A percentile compares a stretch with the other conserved stretches of the same genome.
Evolutionary conservation across 768 basidiomycete genomes (phyloP).

Genomic region (Lyophyllum shimeji): DNA sequence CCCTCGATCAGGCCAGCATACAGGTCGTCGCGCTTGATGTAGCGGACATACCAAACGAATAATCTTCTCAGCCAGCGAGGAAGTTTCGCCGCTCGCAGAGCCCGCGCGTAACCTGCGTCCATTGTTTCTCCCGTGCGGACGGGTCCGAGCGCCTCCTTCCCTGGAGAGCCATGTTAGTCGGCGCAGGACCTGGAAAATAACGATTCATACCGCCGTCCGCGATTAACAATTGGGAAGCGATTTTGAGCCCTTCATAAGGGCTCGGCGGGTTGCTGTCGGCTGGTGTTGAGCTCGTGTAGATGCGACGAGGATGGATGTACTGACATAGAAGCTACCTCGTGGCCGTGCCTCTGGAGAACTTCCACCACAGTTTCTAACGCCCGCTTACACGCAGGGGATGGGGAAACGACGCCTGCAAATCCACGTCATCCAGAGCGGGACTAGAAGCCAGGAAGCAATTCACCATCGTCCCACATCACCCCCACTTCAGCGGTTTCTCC

Average conservation of each 20-base stretch:
- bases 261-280: slow-evolving; percentile 37
- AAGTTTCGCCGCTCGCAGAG: slow-evolving; percentile 39
- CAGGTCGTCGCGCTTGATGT: slow-evolving; percentile 48
- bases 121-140: slow-evolving; percentile 15
- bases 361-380: slow-evolving; percentile 49
- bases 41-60: slow-evolving; percentile 51
- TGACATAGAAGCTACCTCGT: slow-evolving; percentile 49
- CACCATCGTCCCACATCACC: slow-evolving; percentile 68
- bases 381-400: slow-evolving; percentile 59
- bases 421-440: slow-evolving; percentile 9
- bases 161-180: background rate
- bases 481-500: slow-evolving; percentile 45
- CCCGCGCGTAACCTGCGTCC: slow-evolving; percentile 20
- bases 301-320: slow-evolving; percentile 6
- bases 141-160: slow-evolving; percentile 5
- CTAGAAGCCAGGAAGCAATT: background rate
- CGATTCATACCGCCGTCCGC: slow-evolving; percentile 44
- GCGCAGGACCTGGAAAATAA: background rate
- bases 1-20: slow-evolving; percentile 54
- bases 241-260: slow-evolving; percentile 50
- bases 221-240: slow-evolving; percentile 51
- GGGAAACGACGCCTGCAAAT: slow-evolving; percentile 47
- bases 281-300: background rate
- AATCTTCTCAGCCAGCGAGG: slow-evolving; percentile 45
- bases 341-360: slow-evolving; percentile 43